A percentile compares a stretch with the other conserved stretches of the same genome.
These are phyloP conservation scores for Carex arenaria DNA, from an alignment of 202 grass and related monocot genomes.

Conservation along the genomic window DNA sequence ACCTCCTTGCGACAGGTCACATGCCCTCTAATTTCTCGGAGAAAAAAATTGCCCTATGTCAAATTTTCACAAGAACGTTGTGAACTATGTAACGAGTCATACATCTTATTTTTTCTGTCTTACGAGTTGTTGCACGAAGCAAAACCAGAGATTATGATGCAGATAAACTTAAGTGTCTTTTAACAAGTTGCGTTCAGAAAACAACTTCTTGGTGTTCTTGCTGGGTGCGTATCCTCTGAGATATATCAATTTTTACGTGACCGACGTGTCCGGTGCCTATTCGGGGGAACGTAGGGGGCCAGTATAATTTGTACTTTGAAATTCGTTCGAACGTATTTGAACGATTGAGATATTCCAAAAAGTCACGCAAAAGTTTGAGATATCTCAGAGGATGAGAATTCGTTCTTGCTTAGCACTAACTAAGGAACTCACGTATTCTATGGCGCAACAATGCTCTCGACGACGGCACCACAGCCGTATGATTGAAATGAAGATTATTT, in stretches of 20 bases:
- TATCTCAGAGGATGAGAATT: too few relatives aligned
- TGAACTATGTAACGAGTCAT: background rate
- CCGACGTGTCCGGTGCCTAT: too few relatives aligned
- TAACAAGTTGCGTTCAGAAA: background rate
- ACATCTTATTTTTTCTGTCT: background rate
- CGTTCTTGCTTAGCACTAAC: too few relatives aligned
- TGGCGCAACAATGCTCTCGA: background rate
- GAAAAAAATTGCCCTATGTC: background rate
- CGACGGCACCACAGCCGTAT: background rate
- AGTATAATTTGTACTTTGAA: too few relatives aligned
- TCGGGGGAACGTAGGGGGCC: too few relatives aligned
- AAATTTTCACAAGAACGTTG: background rate
- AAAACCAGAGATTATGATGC: background rate
- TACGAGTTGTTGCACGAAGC: background rate
- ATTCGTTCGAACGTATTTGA: too few relatives aligned
- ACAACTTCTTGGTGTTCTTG: background rate
- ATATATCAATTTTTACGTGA: too few relatives aligned
- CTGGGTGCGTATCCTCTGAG: background rate
- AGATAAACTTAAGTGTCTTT: background rate
- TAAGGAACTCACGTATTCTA: background rate
- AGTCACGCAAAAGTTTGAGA: too few relatives aligned
- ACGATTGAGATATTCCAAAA: too few relatives aligned
- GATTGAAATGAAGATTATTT: background rate
- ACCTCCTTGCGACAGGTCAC: background rate
- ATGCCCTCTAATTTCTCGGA: background rate